These are phyloP conservation scores for Penstemon eatonii DNA, from an alignment of 257 asterid species.

Conservation along the genomic window DNA sequence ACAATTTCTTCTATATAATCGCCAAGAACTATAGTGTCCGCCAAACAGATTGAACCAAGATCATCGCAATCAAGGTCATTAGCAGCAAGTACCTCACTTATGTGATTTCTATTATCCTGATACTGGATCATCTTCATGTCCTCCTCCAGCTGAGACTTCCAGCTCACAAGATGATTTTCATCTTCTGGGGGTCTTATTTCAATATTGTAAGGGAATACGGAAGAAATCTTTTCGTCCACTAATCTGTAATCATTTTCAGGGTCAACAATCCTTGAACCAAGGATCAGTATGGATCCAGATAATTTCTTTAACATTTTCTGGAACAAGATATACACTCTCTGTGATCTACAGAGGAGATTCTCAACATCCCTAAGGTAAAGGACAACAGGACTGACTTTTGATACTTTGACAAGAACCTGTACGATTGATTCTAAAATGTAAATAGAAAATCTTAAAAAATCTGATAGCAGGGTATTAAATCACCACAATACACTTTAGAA, in stretches of 20 bases:
- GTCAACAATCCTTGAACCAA: conserved; percentile 69
- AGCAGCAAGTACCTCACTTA: conserved; percentile 75
- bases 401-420: conserved; percentile 69
- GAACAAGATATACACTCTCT: conserved; percentile 54
- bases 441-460: neutral
- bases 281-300: conserved; percentile 71
- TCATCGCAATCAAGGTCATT: conserved; percentile 87
- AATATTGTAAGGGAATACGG: conserved; percentile 74
- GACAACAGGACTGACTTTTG: conserved; percentile 59
- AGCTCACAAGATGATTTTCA: conserved; percentile 65
- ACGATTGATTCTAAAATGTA: conserved; percentile 15
- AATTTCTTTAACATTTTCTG: conserved; percentile 78
- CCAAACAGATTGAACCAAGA: conserved; percentile 68
- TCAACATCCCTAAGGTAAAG: conserved; percentile 85
- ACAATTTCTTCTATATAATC: conserved; percentile 82
- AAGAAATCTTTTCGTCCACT: conserved; percentile 64
- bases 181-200: conserved; percentile 86
- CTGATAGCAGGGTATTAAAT: neutral
- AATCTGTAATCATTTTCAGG: conserved; percentile 48
- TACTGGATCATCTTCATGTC: conserved; percentile 81
- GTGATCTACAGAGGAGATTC: conserved; percentile 58
- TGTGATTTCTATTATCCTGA: conserved; percentile 78
- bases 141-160: conserved; percentile 84
- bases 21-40: conserved; percentile 71
- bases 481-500: neutral